Conservation (phyloP, 345 rosid genomes). For the Gossypium rotundifolium region DNA sequence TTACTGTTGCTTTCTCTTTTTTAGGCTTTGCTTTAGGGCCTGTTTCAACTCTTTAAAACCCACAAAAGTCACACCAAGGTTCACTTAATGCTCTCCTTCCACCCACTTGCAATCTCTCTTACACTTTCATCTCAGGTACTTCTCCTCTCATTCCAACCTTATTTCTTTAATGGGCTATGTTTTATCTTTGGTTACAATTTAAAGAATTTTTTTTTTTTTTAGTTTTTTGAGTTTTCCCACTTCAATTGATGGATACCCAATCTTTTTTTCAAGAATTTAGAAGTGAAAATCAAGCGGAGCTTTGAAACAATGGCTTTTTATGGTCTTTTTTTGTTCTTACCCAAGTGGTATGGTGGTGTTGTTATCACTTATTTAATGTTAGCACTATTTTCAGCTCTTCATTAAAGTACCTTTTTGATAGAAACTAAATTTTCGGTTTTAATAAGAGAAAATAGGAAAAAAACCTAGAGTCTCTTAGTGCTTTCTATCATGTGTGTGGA, state of each 20-base stretch:
- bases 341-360: neutral
- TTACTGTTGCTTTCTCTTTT: constrained; percentile 18
- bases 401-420: neutral
- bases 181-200: neutral
- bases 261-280: neutral
- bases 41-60: constrained; percentile 22
- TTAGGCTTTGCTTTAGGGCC: constrained; percentile 9
- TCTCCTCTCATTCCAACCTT: neutral
- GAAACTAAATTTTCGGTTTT: neutral
- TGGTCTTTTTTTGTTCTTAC: constrained; percentile 1
- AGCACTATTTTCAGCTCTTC: constrained; percentile 1
- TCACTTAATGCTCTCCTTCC: constrained; percentile 10
- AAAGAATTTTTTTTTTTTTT: neutral
- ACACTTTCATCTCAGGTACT: neutral
- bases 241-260: neutral
- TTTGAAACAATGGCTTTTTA: neutral
- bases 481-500: constrained; percentile 2
- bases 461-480: constrained; percentile 3
- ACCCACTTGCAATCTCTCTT: constrained; percentile 11
- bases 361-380: constrained; percentile 2
- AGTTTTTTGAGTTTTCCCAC: neutral
- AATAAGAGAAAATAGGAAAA: neutral
- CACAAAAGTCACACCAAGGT: constrained; percentile 15
- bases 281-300: neutral
- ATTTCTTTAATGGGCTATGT: neutral